phyloP scores from a whole-genome alignment of 176 grass and related monocot species.

The Aegilops tauschii region DNA sequence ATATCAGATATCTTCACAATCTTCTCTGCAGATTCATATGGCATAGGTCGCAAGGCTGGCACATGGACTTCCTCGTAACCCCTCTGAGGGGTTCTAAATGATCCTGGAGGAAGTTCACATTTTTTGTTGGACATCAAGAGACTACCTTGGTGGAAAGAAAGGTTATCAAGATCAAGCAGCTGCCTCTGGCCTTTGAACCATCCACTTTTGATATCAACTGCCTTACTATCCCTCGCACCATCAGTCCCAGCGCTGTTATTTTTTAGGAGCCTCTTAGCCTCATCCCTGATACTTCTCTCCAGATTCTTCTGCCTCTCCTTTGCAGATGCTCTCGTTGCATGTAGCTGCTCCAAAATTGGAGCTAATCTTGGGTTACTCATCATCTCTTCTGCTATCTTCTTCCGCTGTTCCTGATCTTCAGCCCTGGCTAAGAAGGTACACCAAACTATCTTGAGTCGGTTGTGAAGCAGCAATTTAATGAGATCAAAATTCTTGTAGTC shows the following conservation, averaged over 20 bases:
- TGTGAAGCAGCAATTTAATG: slow-evolving; percentile 75
- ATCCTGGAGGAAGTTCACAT: slow-evolving; percentile 71
- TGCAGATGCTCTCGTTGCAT: slow-evolving; percentile 84
- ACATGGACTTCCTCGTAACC: slow-evolving; percentile 92
- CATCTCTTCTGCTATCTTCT: slow-evolving; percentile 91
- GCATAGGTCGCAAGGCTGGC: slow-evolving; percentile 55
- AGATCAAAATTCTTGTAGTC: slow-evolving; percentile 95
- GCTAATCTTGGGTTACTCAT: slow-evolving; percentile 39
- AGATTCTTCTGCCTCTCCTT: slow-evolving; percentile 83
- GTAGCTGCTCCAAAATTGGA: slow-evolving; percentile 78
- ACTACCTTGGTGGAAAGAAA: slow-evolving; percentile 80
- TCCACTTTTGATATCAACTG: slow-evolving; percentile 57
- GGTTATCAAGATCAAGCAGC: slow-evolving; percentile 83
- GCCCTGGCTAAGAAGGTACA: slow-evolving; percentile 85
- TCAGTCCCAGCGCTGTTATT: slow-evolving; percentile 41
- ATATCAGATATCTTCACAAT: slow-evolving; percentile 87
- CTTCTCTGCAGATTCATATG: slow-evolving; percentile 63
- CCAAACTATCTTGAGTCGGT: slow-evolving; percentile 91
- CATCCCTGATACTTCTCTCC: slow-evolving; percentile 81
- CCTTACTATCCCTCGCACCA: slow-evolving; percentile 40
- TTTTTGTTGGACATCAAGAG: slow-evolving; percentile 88
- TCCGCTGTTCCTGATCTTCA: slow-evolving; percentile 74
- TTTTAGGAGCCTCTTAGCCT: slow-evolving; percentile 81
- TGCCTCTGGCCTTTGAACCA: slow-evolving; percentile 83
- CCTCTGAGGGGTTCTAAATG: slow-evolving; percentile 65